These are phyloP conservation scores for Dryadomyces quercus-mongolicae DNA, from an alignment of 2,329 filamentous ascomycete genomes.

Conservation along the genomic window DNA sequence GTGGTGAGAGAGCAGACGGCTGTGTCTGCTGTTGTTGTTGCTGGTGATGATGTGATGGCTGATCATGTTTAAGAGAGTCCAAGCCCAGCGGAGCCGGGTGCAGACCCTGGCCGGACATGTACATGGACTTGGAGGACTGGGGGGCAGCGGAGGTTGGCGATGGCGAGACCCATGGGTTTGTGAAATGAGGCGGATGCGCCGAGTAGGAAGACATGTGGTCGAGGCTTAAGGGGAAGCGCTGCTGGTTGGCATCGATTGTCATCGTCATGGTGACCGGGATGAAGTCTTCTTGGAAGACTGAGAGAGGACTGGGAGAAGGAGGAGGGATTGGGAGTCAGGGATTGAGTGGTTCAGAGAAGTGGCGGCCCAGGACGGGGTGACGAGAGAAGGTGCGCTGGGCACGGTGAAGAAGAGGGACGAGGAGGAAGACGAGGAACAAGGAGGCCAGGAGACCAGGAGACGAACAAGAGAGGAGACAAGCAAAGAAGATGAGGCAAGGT, in stretches of 20 bases:
- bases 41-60: conserved; percentile 19
- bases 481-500: not conserved
- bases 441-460: not conserved
- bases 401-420: not conserved
- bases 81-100: conserved; percentile 46
- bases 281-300: not conserved
- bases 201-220: conserved; percentile 63
- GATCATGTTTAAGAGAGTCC: conserved; percentile 42
- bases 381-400: no score
- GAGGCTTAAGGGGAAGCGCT: conserved; percentile 67
- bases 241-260: conserved; percentile 84
- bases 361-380: no score
- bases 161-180: conserved; percentile 71
- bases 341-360: not conserved
- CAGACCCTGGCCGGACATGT: conserved; percentile 42
- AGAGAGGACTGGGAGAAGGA: not conserved
- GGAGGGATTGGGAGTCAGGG: not conserved
- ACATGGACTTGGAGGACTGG: conserved; percentile 48
- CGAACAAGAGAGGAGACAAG: not conserved
- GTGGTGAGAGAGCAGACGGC: conserved; percentile 12
- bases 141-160: conserved; percentile 32
- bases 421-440: not conserved
- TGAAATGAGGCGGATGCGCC: conserved; percentile 61
- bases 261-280: conserved; percentile 62
- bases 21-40: conserved; percentile 26